phyloP scores from a whole-genome alignment of 2,329 filamentous ascomycete genomes.

The Tolypocladium amazonense region DNA sequence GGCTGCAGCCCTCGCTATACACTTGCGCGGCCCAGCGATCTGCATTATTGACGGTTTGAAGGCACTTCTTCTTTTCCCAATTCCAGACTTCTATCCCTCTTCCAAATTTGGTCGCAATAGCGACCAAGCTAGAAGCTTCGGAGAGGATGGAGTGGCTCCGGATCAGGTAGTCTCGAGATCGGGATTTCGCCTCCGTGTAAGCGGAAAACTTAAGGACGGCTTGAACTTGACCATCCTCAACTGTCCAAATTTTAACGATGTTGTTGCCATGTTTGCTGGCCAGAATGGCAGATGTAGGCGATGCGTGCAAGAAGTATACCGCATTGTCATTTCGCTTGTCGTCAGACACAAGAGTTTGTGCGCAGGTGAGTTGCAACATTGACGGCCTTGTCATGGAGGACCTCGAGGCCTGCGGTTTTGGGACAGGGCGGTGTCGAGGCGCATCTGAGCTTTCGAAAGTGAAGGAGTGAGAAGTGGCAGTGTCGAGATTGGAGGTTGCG shows the following conservation, averaged over 20 bases:
- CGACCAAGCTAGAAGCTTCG: slow-evolving; percentile 24
- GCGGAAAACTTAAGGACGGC: slow-evolving; percentile 25
- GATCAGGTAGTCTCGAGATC: slow-evolving; percentile 30
- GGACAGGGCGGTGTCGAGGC: neutral
- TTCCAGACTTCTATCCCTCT: slow-evolving; percentile 28
- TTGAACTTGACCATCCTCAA: slow-evolving; percentile 68
- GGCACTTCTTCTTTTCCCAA: slow-evolving; percentile 26
- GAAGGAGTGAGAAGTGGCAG: neutral
- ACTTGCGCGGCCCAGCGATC: slow-evolving; percentile 27
- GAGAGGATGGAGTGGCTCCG: slow-evolving; percentile 30
- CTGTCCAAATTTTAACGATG: slow-evolving; percentile 84
- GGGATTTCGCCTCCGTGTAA: slow-evolving; percentile 25
- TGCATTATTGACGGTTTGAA: slow-evolving; percentile 25
- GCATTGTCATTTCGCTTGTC: slow-evolving; percentile 19
- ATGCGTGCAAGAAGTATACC: slow-evolving; percentile 25
- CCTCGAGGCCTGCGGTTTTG: neutral
- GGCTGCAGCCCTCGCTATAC: slow-evolving; percentile 20
- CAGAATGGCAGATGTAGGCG: slow-evolving; percentile 18
- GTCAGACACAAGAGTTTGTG: slow-evolving; percentile 12
- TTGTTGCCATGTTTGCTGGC: slow-evolving; percentile 42
- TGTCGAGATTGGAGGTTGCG: neutral
- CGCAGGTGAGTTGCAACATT: slow-evolving; percentile 7
- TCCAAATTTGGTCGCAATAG: slow-evolving; percentile 27
- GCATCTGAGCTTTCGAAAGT: neutral
- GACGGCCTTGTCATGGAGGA: neutral